These are phyloP conservation scores for Dissophora globulifera DNA, from an alignment of 192 early-diverging fungal genomes.

Conservation along the genomic window DNA sequence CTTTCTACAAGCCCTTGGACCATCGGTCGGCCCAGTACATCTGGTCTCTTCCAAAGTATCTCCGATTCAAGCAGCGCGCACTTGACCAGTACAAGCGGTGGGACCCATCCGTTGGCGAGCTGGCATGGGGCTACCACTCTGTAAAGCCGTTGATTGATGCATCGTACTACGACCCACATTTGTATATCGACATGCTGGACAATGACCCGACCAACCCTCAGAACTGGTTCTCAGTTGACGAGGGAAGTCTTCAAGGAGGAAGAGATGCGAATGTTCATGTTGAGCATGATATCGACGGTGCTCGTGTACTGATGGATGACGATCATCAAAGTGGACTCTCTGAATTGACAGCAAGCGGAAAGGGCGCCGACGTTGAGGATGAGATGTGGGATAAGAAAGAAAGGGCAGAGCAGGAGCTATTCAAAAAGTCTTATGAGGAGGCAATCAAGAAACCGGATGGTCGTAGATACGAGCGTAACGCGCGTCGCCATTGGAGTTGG, in stretches of 20 bases:
- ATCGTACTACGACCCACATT: conserved; percentile 18
- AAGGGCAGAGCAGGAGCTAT: not conserved
- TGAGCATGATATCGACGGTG: not conserved
- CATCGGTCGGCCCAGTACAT: conserved; percentile 34
- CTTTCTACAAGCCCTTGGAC: conserved; percentile 16
- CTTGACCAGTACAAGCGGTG: conserved; percentile 45
- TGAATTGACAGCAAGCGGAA: not conserved
- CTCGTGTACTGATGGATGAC: too few species aligned
- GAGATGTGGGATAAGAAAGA: not conserved
- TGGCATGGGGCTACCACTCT: conserved; percentile 50
- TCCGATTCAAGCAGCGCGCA: conserved; percentile 24
- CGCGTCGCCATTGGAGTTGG: too few species aligned
- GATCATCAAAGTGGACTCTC: too few species aligned
- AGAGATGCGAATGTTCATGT: not conserved
- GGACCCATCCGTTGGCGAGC: conserved; percentile 20
- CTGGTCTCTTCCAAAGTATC: conserved; percentile 16
- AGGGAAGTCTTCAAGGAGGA: too few species aligned
- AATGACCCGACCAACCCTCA: conserved; percentile 34
- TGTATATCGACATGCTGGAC: conserved; percentile 47
- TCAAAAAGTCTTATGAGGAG: not conserved
- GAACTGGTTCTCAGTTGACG: conserved; percentile 18
- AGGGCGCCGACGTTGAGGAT: not conserved
- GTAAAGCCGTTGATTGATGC: conserved; percentile 40
- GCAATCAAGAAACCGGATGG: conserved; percentile 8
- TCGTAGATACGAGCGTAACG: too few species aligned